Evolutionary conservation across 1,284 basidiomycete species (phyloP), one percentile per base, ranked within the genome.

Genomic region (Farysia itapuensis): DNA sequence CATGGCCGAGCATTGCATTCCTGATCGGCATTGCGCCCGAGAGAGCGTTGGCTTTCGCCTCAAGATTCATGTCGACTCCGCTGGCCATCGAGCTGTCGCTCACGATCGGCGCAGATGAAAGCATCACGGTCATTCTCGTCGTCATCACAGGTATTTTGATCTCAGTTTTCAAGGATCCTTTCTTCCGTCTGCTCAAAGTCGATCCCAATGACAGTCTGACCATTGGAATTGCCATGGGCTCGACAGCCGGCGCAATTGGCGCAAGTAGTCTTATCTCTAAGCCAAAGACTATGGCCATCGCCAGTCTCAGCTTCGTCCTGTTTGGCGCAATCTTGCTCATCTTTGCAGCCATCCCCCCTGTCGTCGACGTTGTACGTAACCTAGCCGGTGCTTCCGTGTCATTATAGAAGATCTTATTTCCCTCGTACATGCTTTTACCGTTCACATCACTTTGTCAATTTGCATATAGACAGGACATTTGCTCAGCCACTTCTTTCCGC

Each of bases 101-200:
- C 7, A 70, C 52, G 16, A 48, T 72, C 15, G 63, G 57, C 21
- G 70, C 64, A 4, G 70, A 72, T 33, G 61, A 68, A 28, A 50
- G 41, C 26, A 59, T 72, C 39, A 64, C 64, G 13, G 65, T 70
- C 29, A 63, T 72, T 12, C 51, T 72, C 12, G 67, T 72, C 40
- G 67, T 70, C 31, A 52, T 72, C 35, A 72, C 70, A 4, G 70
- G 70, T 15, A 66, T 72, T 21, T 15, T 70, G 12, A 64, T 61
- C 19, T 46, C 47, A 7, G 65, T 72, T 43, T 43, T 72, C 32
- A 70, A 72, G 35, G 67, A 70, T 15, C 59, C 58, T 18, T 70
- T 71, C 36, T 71, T 67, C 42, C 16, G 43, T 1, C 32, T 67
- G 15, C 45, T 68, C 42, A 21, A 56, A 4, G 45, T 72, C 6